A percentile compares a stretch with the other conserved stretches of the same genome.
Evolutionary conservation across 192 early-diverging fungal species (phyloP).

Genomic region (Coemansia sp.): DNA sequence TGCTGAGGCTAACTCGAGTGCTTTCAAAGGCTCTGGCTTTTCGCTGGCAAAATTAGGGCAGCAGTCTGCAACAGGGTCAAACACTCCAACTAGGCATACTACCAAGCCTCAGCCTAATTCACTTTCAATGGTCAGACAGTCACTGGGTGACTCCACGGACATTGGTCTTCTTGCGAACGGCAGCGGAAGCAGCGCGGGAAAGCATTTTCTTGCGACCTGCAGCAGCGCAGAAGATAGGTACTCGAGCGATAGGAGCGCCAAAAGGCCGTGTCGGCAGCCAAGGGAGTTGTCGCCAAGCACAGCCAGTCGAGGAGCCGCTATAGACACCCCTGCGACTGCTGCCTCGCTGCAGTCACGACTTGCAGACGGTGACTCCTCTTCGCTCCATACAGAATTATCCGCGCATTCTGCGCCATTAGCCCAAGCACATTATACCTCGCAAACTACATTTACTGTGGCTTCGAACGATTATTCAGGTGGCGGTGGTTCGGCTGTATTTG

Average conservation of each 20-base stretch:
- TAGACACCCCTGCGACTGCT: background rate
- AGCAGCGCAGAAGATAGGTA: background rate
- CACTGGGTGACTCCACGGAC: constrained; percentile 8
- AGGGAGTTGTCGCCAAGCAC: background rate
- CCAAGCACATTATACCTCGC: background rate
- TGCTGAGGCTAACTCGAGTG: background rate
- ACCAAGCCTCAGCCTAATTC: background rate
- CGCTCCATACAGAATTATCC: constrained; percentile 10
- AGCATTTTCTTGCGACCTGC: background rate
- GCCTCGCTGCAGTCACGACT: background rate
- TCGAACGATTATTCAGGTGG: background rate
- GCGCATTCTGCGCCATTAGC: background rate
- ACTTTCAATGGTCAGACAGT: constrained; percentile 4
- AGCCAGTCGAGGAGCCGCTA: background rate
- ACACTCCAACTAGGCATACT: background rate
- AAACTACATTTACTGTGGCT: background rate
- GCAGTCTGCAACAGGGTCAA: background rate
- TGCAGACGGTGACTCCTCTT: background rate
- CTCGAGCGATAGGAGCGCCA: background rate
- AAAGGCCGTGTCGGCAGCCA: background rate
- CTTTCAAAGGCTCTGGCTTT: background rate
- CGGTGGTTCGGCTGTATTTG: constrained; percentile 12
- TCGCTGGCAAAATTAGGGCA: too few relatives aligned
- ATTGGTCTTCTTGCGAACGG: background rate
- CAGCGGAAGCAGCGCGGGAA: background rate